phyloP scores from a whole-genome alignment of 1,139 yeast species.

The Pichia kudriavzevii region DNA sequence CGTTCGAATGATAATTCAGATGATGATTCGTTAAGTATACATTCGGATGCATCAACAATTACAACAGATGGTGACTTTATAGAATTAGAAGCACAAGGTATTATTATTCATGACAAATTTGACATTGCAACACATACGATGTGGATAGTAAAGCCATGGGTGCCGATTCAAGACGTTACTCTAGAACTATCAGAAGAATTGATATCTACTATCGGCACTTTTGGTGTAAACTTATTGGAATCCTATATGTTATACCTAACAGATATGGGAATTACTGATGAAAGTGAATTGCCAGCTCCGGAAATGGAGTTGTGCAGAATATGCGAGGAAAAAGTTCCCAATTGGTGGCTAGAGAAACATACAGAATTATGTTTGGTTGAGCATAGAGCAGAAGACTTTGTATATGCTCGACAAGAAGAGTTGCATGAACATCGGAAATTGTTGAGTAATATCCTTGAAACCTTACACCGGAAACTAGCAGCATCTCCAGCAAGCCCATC shows the following conservation, averaged over 20 bases:
- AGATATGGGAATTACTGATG: constrained; percentile 54
- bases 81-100: constrained; percentile 91
- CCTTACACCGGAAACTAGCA: constrained; percentile 17
- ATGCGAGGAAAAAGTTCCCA: constrained; percentile 86
- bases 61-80: constrained; percentile 47
- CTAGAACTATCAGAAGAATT: constrained; percentile 61
- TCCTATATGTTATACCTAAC: constrained; percentile 60
- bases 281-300: constrained; percentile 64
- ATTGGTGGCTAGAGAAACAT: constrained; percentile 95
- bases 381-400: constrained; percentile 72
- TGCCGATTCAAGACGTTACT: constrained; percentile 50
- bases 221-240: constrained; percentile 81
- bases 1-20: constrained; percentile 13
- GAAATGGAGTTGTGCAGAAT: constrained; percentile 78
- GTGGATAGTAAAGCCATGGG: constrained; percentile 86
- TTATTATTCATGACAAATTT: constrained; percentile 66
- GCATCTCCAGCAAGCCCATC: constrained; percentile 5
- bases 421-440: constrained; percentile 64
- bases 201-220: constrained; percentile 62
- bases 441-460: constrained; percentile 40
- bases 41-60: constrained; percentile 23
- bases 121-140: constrained; percentile 73
- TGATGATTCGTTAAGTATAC: constrained; percentile 23
- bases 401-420: constrained; percentile 72
- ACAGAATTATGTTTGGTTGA: constrained; percentile 83